Base-by-base conservation (phyloP, 768 basidiomycete species). In the Pleurotus eryngii region DNA sequence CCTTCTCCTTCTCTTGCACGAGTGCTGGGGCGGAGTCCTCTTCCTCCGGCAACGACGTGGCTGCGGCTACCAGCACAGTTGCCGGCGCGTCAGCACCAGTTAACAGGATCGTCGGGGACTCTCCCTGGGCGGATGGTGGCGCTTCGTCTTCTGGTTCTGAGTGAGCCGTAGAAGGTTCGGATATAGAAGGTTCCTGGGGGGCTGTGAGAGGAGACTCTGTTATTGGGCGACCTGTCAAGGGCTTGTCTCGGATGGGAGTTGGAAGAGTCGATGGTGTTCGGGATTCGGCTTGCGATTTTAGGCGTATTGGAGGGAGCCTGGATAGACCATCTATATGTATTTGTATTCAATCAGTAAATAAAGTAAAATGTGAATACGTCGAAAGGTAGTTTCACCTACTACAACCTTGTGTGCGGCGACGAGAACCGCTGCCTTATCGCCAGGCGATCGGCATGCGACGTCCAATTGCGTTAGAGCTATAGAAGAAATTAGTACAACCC, bases 381-480 rank as follows among this genome's bases (percentile, higher is more conserved):
- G 30, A 39, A 14, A 49, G 12, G 38, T 9, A 5, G 27, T 67
- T 86, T 64, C 59, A 93, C 92, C 91, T 58, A 95, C 95, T 17
- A 97, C 80, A 17, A 89, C 74, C 64, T 90, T 90, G 68, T 98
- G 95, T 0, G 90, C 89, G 5, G 81, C 77, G 15, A 99, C 90
- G 17, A 99, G 75, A 7, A 93, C 74, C 2, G 83, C 81, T 2
- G 89, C 84, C 68, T 98, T 98, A 57, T 90, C 87, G 1, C 77
- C 80, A 0, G 97, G 94, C 5, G 84, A 81, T 38, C 68, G 67
- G 57, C 74, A 74, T 8, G 56, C 30, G 11, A 46, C 58, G 58
- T 80, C 74, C 39, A 83, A 57, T 38, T 72, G 72, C 6, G 71
- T 70, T 35, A 79, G 63, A 61, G 68, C 75, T 72, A 37, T 14